Evolutionary conservation across 345 rosid species (phyloP).

Genomic region (Turritis glabra): DNA sequence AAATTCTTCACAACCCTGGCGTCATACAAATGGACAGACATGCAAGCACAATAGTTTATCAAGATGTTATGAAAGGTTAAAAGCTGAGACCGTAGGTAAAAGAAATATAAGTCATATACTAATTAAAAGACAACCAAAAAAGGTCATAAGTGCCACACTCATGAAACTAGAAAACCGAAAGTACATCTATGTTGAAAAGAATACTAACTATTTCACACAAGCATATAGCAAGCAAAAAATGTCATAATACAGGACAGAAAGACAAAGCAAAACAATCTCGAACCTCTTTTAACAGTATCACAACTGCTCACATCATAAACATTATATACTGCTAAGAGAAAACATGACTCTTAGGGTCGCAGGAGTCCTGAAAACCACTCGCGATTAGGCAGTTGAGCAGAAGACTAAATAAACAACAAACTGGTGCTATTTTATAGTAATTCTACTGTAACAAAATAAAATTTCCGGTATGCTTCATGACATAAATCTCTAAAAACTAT

Average conservation of each 20-base stretch:
- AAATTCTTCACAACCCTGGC: no score
- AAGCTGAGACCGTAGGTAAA: background rate
- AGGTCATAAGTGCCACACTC: background rate
- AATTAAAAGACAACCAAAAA: background rate
- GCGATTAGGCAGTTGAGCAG: background rate
- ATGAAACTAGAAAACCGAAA: background rate
- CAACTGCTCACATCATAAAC: background rate
- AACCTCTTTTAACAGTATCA: background rate
- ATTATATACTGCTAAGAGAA: background rate
- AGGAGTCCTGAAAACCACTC: constrained; percentile 13
- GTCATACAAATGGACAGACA: background rate
- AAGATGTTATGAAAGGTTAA: background rate
- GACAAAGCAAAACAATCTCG: background rate
- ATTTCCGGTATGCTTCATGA: background rate
- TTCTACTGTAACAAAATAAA: background rate
- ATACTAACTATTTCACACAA: background rate
- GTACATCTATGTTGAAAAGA: background rate
- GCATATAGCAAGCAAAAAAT: background rate
- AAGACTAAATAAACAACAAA: constrained; percentile 15
- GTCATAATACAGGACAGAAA: background rate
- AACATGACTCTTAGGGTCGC: constrained; percentile 5
- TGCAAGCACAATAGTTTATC: background rate
- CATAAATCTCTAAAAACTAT: background rate
- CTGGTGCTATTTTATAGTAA: background rate
- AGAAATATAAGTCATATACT: background rate